Percentiles rank a stretch among this genome's conserved stretches.
Evolutionary conservation across 495 filamentous ascomycete genomes (phyloP).

Genomic region (Tuber brumale): DNA sequence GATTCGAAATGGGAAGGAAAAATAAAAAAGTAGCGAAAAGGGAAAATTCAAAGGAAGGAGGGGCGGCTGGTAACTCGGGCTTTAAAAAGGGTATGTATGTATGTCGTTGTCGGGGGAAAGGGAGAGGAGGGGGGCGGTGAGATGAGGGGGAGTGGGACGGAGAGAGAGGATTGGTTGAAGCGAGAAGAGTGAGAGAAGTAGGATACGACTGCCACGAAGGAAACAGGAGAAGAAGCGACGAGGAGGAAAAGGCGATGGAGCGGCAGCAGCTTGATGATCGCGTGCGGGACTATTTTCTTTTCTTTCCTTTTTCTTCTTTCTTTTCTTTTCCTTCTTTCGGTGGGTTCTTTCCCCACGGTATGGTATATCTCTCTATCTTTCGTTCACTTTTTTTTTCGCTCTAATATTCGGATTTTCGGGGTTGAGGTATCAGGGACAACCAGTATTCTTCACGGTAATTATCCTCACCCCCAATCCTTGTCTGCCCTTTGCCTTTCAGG

Average conservation of each 20-base stretch:
- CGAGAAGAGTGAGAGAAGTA: not conserved
- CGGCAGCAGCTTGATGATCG: conserved; percentile 2
- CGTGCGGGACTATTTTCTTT: conserved; percentile 3
- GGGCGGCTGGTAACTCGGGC: not conserved
- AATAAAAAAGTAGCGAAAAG: not conserved
- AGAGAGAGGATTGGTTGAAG: not conserved
- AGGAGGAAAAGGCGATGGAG: not conserved
- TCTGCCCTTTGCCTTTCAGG: not conserved
- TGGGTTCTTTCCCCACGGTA: not conserved
- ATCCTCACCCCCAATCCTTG: not conserved
- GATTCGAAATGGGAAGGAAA: not conserved
- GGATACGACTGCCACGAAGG: not conserved
- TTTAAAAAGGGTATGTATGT: conserved; percentile 1
- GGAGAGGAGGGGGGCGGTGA: not conserved
- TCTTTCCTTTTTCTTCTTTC: not conserved
- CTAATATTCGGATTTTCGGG: not conserved
- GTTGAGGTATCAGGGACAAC: not conserved
- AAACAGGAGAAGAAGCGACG: conserved; percentile 2
- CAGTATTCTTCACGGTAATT: not conserved
- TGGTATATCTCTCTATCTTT: not conserved
- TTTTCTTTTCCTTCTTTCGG: conserved; percentile 2
- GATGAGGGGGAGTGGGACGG: conserved; percentile 4
- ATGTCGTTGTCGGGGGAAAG: not conserved
- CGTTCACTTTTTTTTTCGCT: not conserved
- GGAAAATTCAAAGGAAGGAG: not conserved